Evolutionary conservation across 2,329 filamentous ascomycete species (phyloP).

Genomic region (Lachnellula arida): DNA sequence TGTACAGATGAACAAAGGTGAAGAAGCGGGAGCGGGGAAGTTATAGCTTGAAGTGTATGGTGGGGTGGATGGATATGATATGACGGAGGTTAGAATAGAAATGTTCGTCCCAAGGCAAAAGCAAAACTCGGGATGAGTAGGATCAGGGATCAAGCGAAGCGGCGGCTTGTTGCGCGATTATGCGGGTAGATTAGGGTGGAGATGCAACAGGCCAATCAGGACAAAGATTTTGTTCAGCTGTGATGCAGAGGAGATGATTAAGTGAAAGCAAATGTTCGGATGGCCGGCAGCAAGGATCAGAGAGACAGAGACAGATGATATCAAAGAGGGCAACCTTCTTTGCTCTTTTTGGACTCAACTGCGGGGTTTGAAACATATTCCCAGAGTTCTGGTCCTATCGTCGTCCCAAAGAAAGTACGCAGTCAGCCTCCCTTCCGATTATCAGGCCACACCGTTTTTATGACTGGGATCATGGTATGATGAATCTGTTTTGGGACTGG

Average conservation of each 20-base stretch:
- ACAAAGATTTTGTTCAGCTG: background rate
- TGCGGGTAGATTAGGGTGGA: constrained; percentile 10
- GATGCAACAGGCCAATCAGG: background rate
- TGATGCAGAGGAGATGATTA: background rate
- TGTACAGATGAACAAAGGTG: background rate
- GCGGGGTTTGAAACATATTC: too few relatives aligned
- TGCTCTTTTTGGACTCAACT: too few relatives aligned
- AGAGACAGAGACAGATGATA: background rate
- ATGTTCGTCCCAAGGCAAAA: constrained; percentile 7
- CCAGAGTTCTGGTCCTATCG: too few relatives aligned
- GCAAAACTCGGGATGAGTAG: too few relatives aligned
- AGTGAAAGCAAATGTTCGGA: background rate
- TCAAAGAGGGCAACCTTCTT: too few relatives aligned
- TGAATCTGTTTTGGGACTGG: too few relatives aligned
- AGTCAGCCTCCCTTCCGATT: too few relatives aligned
- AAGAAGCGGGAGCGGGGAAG: background rate
- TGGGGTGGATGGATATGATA: background rate
- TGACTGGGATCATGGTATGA: too few relatives aligned
- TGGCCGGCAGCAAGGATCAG: background rate
- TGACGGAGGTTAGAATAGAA: background rate
- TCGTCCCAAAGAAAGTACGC: too few relatives aligned
- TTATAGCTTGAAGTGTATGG: background rate
- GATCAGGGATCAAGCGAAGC: too few relatives aligned
- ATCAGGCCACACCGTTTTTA: too few relatives aligned
- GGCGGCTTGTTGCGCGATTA: background rate